Evolutionary conservation across 2,329 filamentous ascomycete species (phyloP).

Genomic region (Conoideocrella luteorostrata): DNA sequence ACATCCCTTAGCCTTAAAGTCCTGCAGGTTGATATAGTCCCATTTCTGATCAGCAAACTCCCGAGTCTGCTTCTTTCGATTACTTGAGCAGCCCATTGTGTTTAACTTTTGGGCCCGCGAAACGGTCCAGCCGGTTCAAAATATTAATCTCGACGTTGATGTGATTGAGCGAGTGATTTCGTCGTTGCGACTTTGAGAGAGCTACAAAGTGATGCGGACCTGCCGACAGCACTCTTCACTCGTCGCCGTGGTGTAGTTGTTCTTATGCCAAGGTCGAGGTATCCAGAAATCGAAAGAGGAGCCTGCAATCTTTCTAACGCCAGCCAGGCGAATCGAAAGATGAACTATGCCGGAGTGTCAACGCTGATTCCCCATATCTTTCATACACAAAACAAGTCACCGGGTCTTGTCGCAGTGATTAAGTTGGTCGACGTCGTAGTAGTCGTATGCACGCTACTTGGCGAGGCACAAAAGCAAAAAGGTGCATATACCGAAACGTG

Average conservation of each 20-base stretch:
- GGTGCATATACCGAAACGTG: not conserved
- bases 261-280: not conserved
- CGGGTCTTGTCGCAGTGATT: not conserved
- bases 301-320: not conserved
- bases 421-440: not conserved
- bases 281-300: not conserved
- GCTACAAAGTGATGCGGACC: conserved; percentile 23
- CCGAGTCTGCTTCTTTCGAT: conserved; percentile 53
- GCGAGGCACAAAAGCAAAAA: not conserved
- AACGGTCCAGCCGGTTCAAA: conserved; percentile 1
- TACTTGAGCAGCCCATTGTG: conserved; percentile 61
- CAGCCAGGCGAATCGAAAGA: not conserved
- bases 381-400: not conserved
- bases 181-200: conserved; percentile 1
- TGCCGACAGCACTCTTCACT: conserved; percentile 39
- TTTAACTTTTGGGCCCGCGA: conserved; percentile 1
- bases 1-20: conserved; percentile 81
- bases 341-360: not conserved
- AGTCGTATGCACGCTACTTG: not conserved
- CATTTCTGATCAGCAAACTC: conserved; percentile 83
- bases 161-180: not conserved
- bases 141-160: not conserved
- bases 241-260: conserved; percentile 30
- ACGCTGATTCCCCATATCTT: not conserved
- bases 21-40: conserved; percentile 73